A percentile compares a stretch with the other conserved stretches of the same genome.
These are phyloP conservation scores for Macaranga tanarius DNA, from an alignment of 441 rosid genomes.

Conservation along the genomic window DNA sequence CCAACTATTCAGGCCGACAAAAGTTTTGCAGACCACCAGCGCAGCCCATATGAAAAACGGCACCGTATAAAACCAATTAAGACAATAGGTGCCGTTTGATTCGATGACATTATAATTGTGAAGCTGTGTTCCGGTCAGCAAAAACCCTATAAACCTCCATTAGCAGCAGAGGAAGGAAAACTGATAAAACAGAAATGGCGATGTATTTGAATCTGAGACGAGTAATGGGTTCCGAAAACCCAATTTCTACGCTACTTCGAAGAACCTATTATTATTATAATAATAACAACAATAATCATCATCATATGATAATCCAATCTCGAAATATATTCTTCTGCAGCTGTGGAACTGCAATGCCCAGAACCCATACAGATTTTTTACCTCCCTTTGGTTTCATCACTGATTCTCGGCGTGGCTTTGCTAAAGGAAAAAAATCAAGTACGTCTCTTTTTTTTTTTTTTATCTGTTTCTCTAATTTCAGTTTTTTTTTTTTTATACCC, in stretches of 20 bases:
- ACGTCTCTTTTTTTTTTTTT: slow-evolving; percentile 5
- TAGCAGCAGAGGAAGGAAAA: background rate
- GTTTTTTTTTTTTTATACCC: too few relatives aligned
- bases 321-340: slow-evolving; percentile 26
- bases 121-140: too few relatives aligned
- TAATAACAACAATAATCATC: background rate
- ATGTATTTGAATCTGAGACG: slow-evolving; percentile 51
- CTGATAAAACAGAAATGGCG: slow-evolving; percentile 37
- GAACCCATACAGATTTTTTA: slow-evolving; percentile 8
- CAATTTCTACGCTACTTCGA: slow-evolving; percentile 30
- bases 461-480: background rate
- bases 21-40: too few relatives aligned
- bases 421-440: slow-evolving; percentile 79
- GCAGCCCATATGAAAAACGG: too few relatives aligned
- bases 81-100: too few relatives aligned
- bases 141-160: background rate
- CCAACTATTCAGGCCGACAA: too few relatives aligned
- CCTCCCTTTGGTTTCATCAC: slow-evolving; percentile 35
- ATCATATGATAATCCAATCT: slow-evolving; percentile 26
- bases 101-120: too few relatives aligned
- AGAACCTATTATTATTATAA: slow-evolving; percentile 30
- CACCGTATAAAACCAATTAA: too few relatives aligned
- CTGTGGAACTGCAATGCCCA: background rate
- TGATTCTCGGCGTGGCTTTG: slow-evolving; percentile 64
- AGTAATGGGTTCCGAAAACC: slow-evolving; percentile 32